phyloP scores from a whole-genome alignment of 805 yeast genomes.

The Ogataea minuta region DNA sequence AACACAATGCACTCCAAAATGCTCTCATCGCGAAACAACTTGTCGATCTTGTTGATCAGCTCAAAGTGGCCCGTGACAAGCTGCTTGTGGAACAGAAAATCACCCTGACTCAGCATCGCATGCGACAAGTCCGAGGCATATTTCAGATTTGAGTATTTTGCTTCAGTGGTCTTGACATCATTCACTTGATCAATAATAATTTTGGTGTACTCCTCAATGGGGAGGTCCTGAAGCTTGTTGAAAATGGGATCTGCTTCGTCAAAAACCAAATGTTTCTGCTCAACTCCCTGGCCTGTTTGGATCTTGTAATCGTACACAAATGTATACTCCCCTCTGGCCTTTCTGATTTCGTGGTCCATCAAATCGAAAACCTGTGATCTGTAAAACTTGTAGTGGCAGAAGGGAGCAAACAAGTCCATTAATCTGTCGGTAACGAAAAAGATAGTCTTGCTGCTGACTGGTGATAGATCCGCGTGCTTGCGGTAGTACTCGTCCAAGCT shows the following conservation, averaged over 20 bases:
- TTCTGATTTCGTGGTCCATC: constrained; percentile 27
- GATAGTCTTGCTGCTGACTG: constrained; percentile 47
- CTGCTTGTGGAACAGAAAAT: constrained; percentile 24
- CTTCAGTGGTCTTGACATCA: constrained; percentile 26
- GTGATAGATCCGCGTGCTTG: constrained; percentile 62
- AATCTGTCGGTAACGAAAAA: constrained; percentile 81
- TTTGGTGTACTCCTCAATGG: constrained; percentile 28
- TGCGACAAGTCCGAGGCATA: constrained; percentile 30
- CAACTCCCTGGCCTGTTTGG: constrained; percentile 28
- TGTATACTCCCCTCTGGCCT: constrained; percentile 27
- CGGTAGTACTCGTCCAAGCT: constrained; percentile 77
- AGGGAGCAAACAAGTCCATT: constrained; percentile 76
- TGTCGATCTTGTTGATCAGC: constrained; percentile 55
- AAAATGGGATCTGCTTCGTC: constrained; percentile 28
- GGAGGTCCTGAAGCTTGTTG: constrained; percentile 25
- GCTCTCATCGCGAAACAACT: constrained; percentile 43
- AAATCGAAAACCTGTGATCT: constrained; percentile 90
- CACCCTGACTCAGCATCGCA: constrained; percentile 29
- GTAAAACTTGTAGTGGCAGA: constrained; percentile 85
- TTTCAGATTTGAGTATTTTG: constrained; percentile 24
- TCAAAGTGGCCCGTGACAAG: constrained; percentile 30
- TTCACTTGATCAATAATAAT: constrained; percentile 23
- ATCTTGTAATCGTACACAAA: constrained; percentile 28
- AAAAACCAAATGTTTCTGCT: constrained; percentile 25
- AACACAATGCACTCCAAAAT: constrained; percentile 65